Evolutionary conservation across 1,284 basidiomycete genomes (phyloP).

Genomic region (Cryptococcus floricola): DNA sequence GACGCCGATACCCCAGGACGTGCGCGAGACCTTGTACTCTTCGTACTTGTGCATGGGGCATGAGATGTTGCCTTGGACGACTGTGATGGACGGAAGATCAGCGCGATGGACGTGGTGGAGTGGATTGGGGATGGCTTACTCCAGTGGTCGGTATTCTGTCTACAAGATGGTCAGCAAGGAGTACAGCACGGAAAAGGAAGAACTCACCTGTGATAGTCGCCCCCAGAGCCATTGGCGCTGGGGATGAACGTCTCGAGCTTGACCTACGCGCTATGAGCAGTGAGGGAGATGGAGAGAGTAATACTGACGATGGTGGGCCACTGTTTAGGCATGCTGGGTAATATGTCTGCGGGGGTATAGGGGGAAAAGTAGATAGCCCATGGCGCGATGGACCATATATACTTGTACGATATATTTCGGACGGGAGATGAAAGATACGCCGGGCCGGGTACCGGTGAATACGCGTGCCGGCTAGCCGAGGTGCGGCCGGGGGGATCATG

Average conservation of each 20-base stretch:
- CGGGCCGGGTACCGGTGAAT: too few species aligned
- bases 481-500: background rate
- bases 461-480: too few species aligned
- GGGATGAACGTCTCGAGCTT: constrained; percentile 52
- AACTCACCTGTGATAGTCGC: constrained; percentile 54
- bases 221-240: constrained; percentile 50
- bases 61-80: constrained; percentile 48
- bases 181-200: background rate
- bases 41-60: constrained; percentile 54
- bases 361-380: background rate
- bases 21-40: constrained; percentile 52
- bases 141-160: constrained; percentile 45
- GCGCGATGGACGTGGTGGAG: constrained; percentile 1
- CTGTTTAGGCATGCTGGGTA: constrained; percentile 25
- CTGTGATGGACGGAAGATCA: constrained; percentile 21
- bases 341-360: background rate
- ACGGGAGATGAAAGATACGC: background rate
- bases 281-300: background rate
- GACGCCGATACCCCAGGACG: constrained; percentile 51
- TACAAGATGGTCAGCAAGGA: constrained; percentile 2
- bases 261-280: constrained; percentile 20
- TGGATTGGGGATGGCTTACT: constrained; percentile 31
- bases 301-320: constrained; percentile 43
- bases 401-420: background rate
- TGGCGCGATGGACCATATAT: background rate